Conservation (phyloP, 371 early-diverging fungal genomes). For the Capillidium heterosporum region DNA sequence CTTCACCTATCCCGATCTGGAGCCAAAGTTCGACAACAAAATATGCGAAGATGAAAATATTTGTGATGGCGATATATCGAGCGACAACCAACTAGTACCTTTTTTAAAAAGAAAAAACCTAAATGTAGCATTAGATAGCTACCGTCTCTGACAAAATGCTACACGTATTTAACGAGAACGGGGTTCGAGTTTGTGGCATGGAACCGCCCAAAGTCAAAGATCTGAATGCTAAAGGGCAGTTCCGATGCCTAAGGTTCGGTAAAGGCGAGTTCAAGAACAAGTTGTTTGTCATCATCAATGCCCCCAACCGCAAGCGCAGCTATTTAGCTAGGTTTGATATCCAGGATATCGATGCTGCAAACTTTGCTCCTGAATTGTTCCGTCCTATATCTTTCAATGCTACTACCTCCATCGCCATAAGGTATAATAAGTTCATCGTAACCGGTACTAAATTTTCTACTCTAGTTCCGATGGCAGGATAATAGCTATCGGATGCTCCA, state of each 20-base stretch:
- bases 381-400: not conserved
- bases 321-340: not conserved
- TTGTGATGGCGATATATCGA: not conserved
- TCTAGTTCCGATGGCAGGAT: not conserved
- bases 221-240: too few species aligned
- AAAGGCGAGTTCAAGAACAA: not conserved
- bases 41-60: not conserved
- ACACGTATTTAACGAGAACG: not conserved
- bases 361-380: not conserved
- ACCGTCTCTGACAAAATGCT: constrained; percentile 2
- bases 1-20: not conserved
- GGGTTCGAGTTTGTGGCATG: not conserved
- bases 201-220: not conserved
- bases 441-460: not conserved
- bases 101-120: not conserved
- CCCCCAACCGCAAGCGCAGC: not conserved
- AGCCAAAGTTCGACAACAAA: not conserved
- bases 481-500: not conserved
- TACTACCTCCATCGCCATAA: not conserved
- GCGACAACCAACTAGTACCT: not conserved
- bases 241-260: not conserved
- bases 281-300: not conserved
- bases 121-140: not conserved
- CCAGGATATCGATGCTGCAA: too few species aligned
- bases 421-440: not conserved